phyloP scores from a whole-genome alignment of 495 filamentous ascomycete species.

The Aspergillus homomorphus region DNA sequence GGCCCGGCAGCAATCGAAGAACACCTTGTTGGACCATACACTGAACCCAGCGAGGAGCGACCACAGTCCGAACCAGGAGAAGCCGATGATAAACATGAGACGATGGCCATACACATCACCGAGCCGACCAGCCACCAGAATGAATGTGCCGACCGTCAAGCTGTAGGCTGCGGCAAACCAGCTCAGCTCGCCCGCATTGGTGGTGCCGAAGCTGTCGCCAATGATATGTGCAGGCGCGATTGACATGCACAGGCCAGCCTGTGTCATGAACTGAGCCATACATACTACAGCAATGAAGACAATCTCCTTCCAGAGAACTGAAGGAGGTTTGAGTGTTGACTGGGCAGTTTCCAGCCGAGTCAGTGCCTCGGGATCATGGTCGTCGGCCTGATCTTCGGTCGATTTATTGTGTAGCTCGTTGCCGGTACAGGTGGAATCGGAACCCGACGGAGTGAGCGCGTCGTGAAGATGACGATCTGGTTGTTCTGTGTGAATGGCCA shows the following conservation, averaged over 20 bases:
- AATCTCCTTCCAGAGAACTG: constrained; percentile 28
- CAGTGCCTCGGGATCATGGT: constrained; percentile 17
- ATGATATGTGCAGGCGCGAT: constrained; percentile 43
- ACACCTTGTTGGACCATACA: constrained; percentile 30
- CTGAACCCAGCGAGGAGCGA: constrained; percentile 54
- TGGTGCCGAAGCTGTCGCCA: constrained; percentile 40
- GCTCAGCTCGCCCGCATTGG: constrained; percentile 38
- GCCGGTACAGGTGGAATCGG: background rate
- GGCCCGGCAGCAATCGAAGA: constrained; percentile 48
- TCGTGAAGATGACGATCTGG: background rate
- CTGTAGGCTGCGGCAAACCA: constrained; percentile 52
- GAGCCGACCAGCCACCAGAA: constrained; percentile 59
- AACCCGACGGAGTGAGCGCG: background rate
- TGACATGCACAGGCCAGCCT: constrained; percentile 38
- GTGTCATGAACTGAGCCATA: constrained; percentile 48
- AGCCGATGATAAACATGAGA: constrained; percentile 57
- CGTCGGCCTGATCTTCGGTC: background rate
- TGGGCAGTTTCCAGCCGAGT: constrained; percentile 19
- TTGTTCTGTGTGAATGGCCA: background rate
- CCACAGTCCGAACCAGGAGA: constrained; percentile 62
- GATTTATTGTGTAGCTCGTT: constrained; percentile 12
- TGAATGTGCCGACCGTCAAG: constrained; percentile 61
- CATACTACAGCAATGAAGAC: constrained; percentile 45
- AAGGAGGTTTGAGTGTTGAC: constrained; percentile 13
- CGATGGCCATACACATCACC: constrained; percentile 66